These are phyloP conservation scores for Nasturtium officinale DNA, from an alignment of 345 rosid genomes.

Conservation along the genomic window DNA sequence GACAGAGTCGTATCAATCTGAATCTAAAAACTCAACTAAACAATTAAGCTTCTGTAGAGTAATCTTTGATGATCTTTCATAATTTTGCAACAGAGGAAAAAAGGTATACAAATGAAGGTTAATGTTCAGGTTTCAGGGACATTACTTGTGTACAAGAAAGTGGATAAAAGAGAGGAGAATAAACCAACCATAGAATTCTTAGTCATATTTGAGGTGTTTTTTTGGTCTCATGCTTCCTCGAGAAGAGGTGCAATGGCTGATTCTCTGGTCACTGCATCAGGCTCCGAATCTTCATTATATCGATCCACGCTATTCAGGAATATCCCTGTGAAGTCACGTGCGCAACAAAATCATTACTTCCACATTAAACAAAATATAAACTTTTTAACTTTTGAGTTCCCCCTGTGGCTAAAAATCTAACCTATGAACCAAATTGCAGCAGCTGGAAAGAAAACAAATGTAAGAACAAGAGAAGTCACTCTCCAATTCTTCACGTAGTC, in stretches of 20 bases:
- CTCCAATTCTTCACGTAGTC: conserved; percentile 85
- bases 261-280: conserved; percentile 38
- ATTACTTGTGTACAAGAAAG: conserved; percentile 20
- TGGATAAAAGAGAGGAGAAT: background rate
- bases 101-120: conserved; percentile 7
- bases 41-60: background rate
- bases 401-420: conserved; percentile 29
- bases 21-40: background rate
- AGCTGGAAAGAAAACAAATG: conserved; percentile 74
- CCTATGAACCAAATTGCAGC: conserved; percentile 88
- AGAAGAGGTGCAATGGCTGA: conserved; percentile 60
- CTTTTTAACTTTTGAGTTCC: background rate
- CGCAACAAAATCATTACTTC: conserved; percentile 5
- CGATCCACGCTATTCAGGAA: conserved; percentile 73
- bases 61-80: background rate
- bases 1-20: background rate
- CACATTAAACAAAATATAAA: background rate
- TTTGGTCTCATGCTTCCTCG: conserved; percentile 40
- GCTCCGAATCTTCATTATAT: conserved; percentile 62
- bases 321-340: conserved; percentile 54
- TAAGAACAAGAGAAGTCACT: conserved; percentile 75
- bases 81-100: conserved; percentile 12
- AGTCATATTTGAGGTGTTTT: conserved; percentile 1
- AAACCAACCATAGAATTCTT: conserved; percentile 17
- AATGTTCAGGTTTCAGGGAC: background rate